These are phyloP conservation scores for Mytilinidion resinicola DNA, from an alignment of 495 filamentous ascomycete species.

Conservation along the genomic window DNA sequence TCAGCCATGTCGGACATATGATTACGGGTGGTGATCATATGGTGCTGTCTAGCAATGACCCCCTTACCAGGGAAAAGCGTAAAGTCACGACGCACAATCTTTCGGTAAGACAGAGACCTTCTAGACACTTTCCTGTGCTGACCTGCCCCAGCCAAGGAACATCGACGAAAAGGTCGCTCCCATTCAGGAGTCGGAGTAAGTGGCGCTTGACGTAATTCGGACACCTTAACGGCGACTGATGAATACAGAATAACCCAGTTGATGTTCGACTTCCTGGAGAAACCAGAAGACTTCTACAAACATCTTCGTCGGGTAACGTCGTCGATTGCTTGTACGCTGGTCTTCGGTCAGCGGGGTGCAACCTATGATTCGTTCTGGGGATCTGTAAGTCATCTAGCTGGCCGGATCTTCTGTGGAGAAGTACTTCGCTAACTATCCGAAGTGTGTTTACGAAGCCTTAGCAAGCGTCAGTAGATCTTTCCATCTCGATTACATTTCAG, in stretches of 20 bases:
- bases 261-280: constrained; percentile 1
- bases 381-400: neutral
- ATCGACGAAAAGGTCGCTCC: constrained; percentile 3
- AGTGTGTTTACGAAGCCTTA: constrained; percentile 1
- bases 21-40: neutral
- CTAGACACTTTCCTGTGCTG: neutral
- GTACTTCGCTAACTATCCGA: neutral
- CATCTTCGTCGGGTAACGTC: neutral
- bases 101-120: neutral
- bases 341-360: neutral
- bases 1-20: neutral
- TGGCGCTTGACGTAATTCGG: too few species aligned
- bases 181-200: neutral
- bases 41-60: neutral
- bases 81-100: constrained; percentile 1
- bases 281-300: neutral
- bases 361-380: constrained; percentile 1
- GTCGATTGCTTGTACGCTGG: neutral
- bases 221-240: too few species aligned
- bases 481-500: neutral
- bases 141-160: neutral
- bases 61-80: neutral
- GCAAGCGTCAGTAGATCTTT: neutral
- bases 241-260: neutral
- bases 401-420: neutral